Conservation (phyloP, 2,329 filamentous ascomycete species). For the Sporothrix pallida region DNA sequence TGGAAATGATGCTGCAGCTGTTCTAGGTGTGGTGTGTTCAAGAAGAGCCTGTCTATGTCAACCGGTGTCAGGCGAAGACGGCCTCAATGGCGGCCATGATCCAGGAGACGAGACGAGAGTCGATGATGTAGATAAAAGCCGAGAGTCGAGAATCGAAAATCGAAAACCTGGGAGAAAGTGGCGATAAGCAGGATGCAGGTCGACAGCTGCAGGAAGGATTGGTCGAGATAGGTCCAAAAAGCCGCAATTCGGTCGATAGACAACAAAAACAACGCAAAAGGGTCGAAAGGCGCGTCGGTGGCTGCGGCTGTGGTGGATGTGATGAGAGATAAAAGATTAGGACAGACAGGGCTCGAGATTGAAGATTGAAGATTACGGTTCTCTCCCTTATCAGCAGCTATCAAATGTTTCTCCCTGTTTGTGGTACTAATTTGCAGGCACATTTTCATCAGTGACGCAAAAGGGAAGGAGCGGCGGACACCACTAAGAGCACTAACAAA, state of each 20-base stretch:
- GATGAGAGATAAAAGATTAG: background rate
- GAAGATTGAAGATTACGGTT: background rate
- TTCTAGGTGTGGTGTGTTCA: too few relatives aligned
- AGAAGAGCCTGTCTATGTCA: background rate
- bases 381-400: constrained; percentile 20
- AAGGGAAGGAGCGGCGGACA: background rate
- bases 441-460: constrained; percentile 22
- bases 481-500: background rate
- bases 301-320: background rate
- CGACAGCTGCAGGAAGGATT: background rate
- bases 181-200: background rate
- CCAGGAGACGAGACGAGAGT: background rate
- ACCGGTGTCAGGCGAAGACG: background rate
- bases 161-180: background rate
- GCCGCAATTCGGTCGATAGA: background rate
- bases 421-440: background rate
- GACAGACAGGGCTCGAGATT: background rate
- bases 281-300: background rate
- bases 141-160: too few relatives aligned
- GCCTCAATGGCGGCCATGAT: background rate
- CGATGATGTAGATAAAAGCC: background rate
- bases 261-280: constrained; percentile 11
- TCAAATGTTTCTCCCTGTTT: background rate
- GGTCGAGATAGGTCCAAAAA: background rate
- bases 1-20: background rate